phyloP scores from a whole-genome alignment of 306 rosid species.

The Prosopis cineraria region DNA sequence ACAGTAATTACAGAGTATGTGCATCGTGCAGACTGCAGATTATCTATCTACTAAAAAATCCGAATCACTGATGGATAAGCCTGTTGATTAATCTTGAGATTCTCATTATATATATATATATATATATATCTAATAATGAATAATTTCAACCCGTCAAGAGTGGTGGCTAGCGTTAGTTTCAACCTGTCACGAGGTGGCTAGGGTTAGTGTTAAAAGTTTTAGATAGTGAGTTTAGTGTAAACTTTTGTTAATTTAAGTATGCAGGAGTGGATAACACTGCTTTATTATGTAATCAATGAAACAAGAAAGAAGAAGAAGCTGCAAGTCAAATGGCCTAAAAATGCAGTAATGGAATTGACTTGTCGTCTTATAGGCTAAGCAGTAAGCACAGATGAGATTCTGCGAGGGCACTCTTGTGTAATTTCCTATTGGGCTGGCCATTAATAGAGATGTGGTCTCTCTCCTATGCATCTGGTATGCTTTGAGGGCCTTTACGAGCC shows the following conservation, averaged over 20 bases:
- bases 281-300: neutral
- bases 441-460: neutral
- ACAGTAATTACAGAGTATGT: neutral
- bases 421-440: constrained; percentile 1
- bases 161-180: too few species aligned
- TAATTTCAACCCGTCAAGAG: neutral
- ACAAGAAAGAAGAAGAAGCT: neutral
- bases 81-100: too few species aligned
- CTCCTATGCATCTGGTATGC: neutral
- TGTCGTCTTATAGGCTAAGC: neutral
- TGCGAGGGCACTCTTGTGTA: neutral
- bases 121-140: neutral
- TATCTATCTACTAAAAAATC: neutral
- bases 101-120: too few species aligned
- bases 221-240: neutral
- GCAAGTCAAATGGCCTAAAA: neutral
- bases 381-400: neutral
- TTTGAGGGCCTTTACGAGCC: neutral
- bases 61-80: neutral
- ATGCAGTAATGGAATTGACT: neutral
- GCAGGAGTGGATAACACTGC: neutral
- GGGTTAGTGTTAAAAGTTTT: too few species aligned
- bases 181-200: too few species aligned
- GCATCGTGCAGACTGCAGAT: neutral
- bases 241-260: too few species aligned